These are phyloP conservation scores for Liquidambar formosana DNA, from an alignment of 164 flowering plant species.

Conservation along the genomic window DNA sequence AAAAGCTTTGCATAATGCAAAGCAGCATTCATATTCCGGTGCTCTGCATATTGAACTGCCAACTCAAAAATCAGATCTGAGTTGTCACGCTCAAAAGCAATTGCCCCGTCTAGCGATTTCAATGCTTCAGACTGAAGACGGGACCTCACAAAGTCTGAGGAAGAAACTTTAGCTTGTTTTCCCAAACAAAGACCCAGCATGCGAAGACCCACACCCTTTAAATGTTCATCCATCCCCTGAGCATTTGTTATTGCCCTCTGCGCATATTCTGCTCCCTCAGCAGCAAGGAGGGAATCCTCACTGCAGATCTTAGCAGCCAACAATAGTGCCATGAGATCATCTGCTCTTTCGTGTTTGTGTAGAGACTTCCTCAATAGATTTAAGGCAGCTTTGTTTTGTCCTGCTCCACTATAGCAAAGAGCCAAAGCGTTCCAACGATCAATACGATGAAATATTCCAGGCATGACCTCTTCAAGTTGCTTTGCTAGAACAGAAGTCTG, in stretches of 20 bases:
- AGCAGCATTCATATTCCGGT: constrained; percentile 71
- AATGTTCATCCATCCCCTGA: constrained; percentile 50
- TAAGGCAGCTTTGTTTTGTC: constrained; percentile 61
- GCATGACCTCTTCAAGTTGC: constrained; percentile 79
- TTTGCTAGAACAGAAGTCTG: constrained; percentile 74
- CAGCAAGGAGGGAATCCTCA: constrained; percentile 69
- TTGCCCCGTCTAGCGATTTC: constrained; percentile 74
- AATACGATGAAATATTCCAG: constrained; percentile 70
- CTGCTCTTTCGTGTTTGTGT: constrained; percentile 70
- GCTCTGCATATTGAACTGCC: constrained; percentile 82
- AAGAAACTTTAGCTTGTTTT: constrained; percentile 70
- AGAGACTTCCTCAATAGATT: constrained; percentile 78
- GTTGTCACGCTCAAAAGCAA: constrained; percentile 53
- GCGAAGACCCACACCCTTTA: constrained; percentile 73
- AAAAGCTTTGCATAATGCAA: constrained; percentile 74
- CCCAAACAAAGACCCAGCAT: constrained; percentile 84
- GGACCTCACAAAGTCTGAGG: constrained; percentile 83
- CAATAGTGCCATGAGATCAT: constrained; percentile 62
- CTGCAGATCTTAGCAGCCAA: constrained; percentile 82
- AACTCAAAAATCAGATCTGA: constrained; percentile 73
- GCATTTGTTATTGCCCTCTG: constrained; percentile 58
- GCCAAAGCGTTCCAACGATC: constrained; percentile 86
- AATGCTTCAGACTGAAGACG: constrained; percentile 78
- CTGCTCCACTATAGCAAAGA: constrained; percentile 70
- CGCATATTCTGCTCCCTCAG: constrained; percentile 85